These are phyloP conservation scores for Brassica incana DNA, from an alignment of 345 rosid species.

Conservation along the genomic window DNA sequence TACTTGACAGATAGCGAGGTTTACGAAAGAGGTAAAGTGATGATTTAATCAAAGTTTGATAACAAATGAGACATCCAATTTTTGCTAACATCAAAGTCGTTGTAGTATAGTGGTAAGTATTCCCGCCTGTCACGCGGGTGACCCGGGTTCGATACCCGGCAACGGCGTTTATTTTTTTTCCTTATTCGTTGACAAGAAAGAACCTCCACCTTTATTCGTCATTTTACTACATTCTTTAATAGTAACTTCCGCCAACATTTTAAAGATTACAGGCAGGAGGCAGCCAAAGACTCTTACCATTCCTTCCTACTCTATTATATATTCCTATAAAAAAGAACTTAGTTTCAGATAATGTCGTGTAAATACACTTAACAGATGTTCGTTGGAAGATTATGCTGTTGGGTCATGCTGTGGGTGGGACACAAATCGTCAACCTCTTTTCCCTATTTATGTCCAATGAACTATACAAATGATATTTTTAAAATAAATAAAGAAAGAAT, in stretches of 20 bases:
- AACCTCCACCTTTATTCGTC: background rate
- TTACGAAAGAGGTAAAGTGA: background rate
- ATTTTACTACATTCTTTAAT: background rate
- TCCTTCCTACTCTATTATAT: background rate
- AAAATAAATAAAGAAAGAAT: background rate
- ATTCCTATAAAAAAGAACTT: background rate
- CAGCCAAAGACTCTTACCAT: background rate
- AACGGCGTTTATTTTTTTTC: constrained; percentile 2
- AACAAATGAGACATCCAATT: too few species aligned
- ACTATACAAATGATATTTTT: background rate
- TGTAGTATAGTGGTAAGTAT: constrained; percentile 95
- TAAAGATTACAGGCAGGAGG: background rate
- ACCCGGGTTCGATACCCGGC: constrained; percentile 89
- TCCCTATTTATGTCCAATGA: background rate
- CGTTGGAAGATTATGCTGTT: background rate
- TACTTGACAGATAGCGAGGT: background rate
- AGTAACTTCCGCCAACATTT: background rate
- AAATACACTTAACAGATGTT: background rate
- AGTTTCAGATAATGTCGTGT: background rate
- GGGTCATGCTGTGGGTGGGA: background rate
- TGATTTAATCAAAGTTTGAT: too few species aligned
- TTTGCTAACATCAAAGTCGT: constrained; percentile 40
- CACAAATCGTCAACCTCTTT: background rate
- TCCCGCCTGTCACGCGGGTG: constrained; percentile 94
- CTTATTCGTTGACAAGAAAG: background rate